Conservation (phyloP, 768 basidiomycete genomes). For the Tylopilus balloui region DNA sequence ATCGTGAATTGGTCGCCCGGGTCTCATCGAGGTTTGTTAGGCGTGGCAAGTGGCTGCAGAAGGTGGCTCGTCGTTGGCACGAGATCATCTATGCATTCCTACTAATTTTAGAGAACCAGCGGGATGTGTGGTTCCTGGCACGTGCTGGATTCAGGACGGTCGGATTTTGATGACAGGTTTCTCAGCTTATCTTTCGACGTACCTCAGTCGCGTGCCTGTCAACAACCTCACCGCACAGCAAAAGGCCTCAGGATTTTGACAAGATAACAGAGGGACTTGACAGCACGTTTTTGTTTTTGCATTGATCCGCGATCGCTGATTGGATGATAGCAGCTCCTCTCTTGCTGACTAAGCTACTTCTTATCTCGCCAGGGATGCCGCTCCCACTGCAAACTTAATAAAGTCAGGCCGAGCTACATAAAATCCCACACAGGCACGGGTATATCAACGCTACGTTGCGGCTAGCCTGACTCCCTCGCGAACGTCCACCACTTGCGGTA, state of each 20-base stretch:
- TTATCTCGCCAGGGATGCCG: constrained; percentile 18
- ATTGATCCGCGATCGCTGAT: constrained; percentile 4
- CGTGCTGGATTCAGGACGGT: background rate
- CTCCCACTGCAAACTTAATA: constrained; percentile 1
- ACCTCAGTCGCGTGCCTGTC: constrained; percentile 9
- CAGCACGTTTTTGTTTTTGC: background rate
- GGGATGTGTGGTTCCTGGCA: background rate
- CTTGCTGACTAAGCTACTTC: constrained; percentile 16
- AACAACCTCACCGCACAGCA: background rate
- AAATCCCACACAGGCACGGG: constrained; percentile 17
- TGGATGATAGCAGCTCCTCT: constrained; percentile 22
- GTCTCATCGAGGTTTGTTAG: too few relatives aligned
- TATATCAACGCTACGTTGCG: constrained; percentile 18
- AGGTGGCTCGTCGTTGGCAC: background rate
- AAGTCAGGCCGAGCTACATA: constrained; percentile 4
- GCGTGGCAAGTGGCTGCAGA: too few relatives aligned
- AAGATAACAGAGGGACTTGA: constrained; percentile 9
- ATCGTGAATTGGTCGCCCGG: too few relatives aligned
- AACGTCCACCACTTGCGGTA: constrained; percentile 2
- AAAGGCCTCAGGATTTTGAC: constrained; percentile 3
- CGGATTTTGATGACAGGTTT: constrained; percentile 1
- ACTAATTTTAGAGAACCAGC: background rate
- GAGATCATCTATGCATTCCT: background rate
- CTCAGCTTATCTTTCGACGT: constrained; percentile 20
- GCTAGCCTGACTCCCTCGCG: background rate